Conservation (phyloP, 2,329 filamentous ascomycete species). For the Beauveria scarabaeidicola region DNA sequence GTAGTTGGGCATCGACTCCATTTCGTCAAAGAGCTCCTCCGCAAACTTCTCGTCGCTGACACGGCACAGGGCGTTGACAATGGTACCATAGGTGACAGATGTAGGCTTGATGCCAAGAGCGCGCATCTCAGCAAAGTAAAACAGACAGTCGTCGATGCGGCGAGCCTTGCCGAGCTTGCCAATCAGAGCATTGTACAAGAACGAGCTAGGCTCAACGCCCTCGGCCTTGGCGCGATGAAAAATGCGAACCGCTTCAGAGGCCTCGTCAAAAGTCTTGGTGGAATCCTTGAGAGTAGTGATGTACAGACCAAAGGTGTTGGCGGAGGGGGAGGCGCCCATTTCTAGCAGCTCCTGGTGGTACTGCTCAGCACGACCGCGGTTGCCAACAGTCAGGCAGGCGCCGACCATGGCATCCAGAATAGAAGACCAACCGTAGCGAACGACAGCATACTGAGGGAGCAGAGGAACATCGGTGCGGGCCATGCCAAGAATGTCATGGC, state of each 20-base stretch:
- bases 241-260: conserved; percentile 92
- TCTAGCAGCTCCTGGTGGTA: conserved; percentile 87
- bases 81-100: conserved; percentile 94
- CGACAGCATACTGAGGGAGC: conserved; percentile 72
- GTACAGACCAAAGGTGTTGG: conserved; percentile 96
- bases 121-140: conserved; percentile 98
- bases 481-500: conserved; percentile 81
- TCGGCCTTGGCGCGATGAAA: conserved; percentile 90
- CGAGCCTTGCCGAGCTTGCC: conserved; percentile 97
- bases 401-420: conserved; percentile 96
- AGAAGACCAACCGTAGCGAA: conserved; percentile 91
- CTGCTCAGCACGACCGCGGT: conserved; percentile 70
- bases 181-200: conserved; percentile 96
- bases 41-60: conserved; percentile 97
- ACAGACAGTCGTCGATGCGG: conserved; percentile 94
- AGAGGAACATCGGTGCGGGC: conserved; percentile 83
- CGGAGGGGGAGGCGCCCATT: conserved; percentile 85
- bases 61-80: conserved; percentile 94
- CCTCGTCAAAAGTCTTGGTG: conserved; percentile 95
- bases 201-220: conserved; percentile 90
- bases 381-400: conserved; percentile 74
- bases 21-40: conserved; percentile 96
- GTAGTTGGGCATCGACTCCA: conserved; percentile 98
- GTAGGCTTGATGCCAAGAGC: conserved; percentile 86
- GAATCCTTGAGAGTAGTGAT: conserved; percentile 99